Evolutionary conservation across 164 flowering plant genomes (phyloP).

Genomic region (Protea cynaroides): DNA sequence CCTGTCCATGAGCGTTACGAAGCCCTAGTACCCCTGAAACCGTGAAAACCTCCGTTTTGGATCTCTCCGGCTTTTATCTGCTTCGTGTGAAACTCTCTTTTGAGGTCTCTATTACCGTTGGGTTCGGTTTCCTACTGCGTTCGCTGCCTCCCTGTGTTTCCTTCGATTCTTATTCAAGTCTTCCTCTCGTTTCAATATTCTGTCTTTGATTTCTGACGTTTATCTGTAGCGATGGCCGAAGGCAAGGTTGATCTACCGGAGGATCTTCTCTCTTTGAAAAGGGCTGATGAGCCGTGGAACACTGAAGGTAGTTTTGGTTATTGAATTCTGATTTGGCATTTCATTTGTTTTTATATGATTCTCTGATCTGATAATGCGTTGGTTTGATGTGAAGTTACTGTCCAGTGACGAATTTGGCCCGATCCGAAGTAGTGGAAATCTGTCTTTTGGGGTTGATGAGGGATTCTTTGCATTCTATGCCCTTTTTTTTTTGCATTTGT

Average conservation of each 20-base stretch:
- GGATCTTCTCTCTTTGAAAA: conserved; percentile 55
- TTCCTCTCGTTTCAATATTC: not conserved
- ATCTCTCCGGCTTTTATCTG: not conserved
- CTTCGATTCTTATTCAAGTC: not conserved
- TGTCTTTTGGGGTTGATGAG: conserved; percentile 1
- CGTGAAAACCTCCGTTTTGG: not conserved
- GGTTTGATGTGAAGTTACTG: not conserved
- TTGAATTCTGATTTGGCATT: not conserved
- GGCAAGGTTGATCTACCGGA: conserved; percentile 69
- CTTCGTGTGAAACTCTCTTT: not conserved
- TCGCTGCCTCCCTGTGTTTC: not conserved
- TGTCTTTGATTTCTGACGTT: conserved; percentile 1
- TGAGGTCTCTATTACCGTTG: not conserved
- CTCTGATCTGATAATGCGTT: not conserved
- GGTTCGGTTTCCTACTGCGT: not conserved
- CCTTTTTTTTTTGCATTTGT: not conserved
- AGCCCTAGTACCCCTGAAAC: conserved; percentile 1
- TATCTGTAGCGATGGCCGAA: conserved; percentile 39
- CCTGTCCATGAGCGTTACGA: not conserved
- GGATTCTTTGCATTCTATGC: not conserved
- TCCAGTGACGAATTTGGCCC: conserved; percentile 4
- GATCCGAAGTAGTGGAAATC: conserved; percentile 15
- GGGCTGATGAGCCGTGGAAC: conserved; percentile 40
- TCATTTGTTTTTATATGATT: not conserved
- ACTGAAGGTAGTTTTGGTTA: conserved; percentile 40